Percentiles rank a stretch among this genome's conserved stretches.
These are phyloP conservation scores for Plasmodium ovale DNA, from an alignment of 169 alveolate genomes.

Conservation along the genomic window DNA sequence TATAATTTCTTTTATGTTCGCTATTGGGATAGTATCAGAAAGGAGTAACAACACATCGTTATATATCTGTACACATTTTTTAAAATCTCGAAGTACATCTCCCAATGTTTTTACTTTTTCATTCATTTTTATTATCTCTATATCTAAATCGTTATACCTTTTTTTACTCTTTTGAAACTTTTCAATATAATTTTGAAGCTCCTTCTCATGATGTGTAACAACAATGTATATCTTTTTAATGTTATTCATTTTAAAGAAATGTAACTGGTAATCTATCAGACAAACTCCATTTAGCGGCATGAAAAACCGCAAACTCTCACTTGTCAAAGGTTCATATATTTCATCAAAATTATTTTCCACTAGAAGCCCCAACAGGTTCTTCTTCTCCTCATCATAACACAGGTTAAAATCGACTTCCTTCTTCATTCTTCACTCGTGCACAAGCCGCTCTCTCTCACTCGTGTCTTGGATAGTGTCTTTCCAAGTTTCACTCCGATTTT, in stretches of 20 bases:
- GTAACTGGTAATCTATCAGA: constrained; percentile 67
- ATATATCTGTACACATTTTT: constrained; percentile 60
- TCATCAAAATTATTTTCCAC: constrained; percentile 71
- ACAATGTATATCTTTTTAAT: constrained; percentile 57
- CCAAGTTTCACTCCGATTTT: no score
- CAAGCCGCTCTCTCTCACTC: no score
- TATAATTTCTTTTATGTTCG: constrained; percentile 63
- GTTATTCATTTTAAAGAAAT: constrained; percentile 46
- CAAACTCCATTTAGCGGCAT: constrained; percentile 55
- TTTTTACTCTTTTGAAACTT: constrained; percentile 64
- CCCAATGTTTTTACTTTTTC: constrained; percentile 66
- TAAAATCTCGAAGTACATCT: constrained; percentile 72
- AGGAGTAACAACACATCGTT: constrained; percentile 55
- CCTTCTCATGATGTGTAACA: constrained; percentile 74
- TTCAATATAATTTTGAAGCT: constrained; percentile 34
- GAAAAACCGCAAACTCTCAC: constrained; percentile 60
- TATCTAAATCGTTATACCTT: constrained; percentile 57
- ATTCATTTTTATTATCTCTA: constrained; percentile 67
- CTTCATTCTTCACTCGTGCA: constrained; percentile 54
- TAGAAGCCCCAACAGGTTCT: constrained; percentile 47
- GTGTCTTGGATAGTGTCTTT: no score
- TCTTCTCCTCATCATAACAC: constrained; percentile 58
- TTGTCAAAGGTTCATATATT: constrained; percentile 66
- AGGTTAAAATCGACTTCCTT: constrained; percentile 52
- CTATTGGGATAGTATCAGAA: constrained; percentile 71